These are phyloP conservation scores for Fusarium liriodendri DNA, from an alignment of 2,329 filamentous ascomycete species.

Conservation along the genomic window DNA sequence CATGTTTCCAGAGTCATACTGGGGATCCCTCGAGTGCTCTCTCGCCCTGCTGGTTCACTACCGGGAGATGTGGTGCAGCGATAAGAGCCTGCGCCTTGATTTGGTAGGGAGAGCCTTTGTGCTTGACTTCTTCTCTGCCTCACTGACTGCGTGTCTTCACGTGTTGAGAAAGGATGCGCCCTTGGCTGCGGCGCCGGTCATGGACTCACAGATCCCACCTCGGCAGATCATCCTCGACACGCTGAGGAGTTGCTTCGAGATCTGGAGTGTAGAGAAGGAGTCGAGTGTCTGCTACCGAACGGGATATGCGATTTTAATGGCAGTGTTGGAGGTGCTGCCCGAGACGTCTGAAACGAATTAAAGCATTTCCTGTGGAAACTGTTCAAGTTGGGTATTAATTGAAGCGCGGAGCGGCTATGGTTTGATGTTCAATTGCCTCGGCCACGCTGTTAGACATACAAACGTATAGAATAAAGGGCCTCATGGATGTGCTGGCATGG, in stretches of 20 bases:
- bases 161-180: conserved; percentile 50
- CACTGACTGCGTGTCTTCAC: conserved; percentile 49
- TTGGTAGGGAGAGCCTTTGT: conserved; percentile 50
- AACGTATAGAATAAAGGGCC: background rate
- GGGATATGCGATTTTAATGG: conserved; percentile 47
- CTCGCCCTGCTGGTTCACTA: conserved; percentile 51
- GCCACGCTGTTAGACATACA: background rate
- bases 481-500: background rate
- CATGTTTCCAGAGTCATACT: conserved; percentile 51
- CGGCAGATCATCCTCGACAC: conserved; percentile 51
- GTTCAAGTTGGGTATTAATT: background rate
- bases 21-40: conserved; percentile 52
- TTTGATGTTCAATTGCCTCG: background rate
- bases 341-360: background rate
- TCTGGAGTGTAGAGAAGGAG: conserved; percentile 50
- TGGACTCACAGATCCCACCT: conserved; percentile 47
- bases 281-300: conserved; percentile 51
- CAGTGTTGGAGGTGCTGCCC: conserved; percentile 44
- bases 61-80: conserved; percentile 49
- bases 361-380: background rate
- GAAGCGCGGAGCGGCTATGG: background rate
- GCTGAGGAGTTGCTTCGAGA: conserved; percentile 48
- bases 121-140: conserved; percentile 51
- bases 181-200: conserved; percentile 42
- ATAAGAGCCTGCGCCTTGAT: conserved; percentile 41